Percentiles rank a stretch among this genome's conserved stretches.
Conservation (phyloP, 352 stramenopile genomes). For the Elongisporangium senticosum region DNA sequence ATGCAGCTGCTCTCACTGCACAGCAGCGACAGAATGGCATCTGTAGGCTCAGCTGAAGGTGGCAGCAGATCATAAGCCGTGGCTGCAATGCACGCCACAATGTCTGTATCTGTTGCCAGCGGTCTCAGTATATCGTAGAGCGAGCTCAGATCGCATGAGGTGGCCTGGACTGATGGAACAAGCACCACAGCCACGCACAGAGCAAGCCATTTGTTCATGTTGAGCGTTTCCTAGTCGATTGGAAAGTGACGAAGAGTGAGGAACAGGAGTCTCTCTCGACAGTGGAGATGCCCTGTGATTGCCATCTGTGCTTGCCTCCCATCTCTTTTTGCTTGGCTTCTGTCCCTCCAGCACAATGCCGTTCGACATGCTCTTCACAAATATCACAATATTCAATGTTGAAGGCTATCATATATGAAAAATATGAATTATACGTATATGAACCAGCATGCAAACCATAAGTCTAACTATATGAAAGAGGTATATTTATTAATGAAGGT, state of each 20-base stretch:
- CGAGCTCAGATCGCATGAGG: slow-evolving; percentile 29
- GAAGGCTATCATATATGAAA: not conserved
- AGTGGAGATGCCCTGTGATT: not conserved
- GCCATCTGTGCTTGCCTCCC: not conserved
- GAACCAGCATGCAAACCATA: no score
- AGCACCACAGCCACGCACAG: not conserved
- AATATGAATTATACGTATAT: no score
- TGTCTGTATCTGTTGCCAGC: slow-evolving; percentile 21
- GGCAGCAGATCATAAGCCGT: slow-evolving; percentile 32
- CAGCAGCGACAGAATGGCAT: slow-evolving; percentile 27
- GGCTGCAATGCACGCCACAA: slow-evolving; percentile 24
- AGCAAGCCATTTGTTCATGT: not conserved
- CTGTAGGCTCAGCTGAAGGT: slow-evolving; percentile 15
- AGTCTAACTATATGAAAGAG: no score
- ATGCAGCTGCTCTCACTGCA: slow-evolving; percentile 18
- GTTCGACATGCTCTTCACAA: no score
- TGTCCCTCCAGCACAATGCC: not conserved
- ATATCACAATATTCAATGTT: no score
- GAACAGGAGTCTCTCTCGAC: no score
- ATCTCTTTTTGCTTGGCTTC: not conserved
- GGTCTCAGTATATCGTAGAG: slow-evolving; percentile 29
- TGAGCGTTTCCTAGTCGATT: not conserved
- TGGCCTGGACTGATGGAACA: not conserved
- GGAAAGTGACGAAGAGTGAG: not conserved
- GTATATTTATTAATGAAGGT: not conserved